Percentiles rank a stretch among this genome's conserved stretches.
Evolutionary conservation across 2,329 filamentous ascomycete genomes (phyloP).

Genomic region (Balansia obtecta): DNA sequence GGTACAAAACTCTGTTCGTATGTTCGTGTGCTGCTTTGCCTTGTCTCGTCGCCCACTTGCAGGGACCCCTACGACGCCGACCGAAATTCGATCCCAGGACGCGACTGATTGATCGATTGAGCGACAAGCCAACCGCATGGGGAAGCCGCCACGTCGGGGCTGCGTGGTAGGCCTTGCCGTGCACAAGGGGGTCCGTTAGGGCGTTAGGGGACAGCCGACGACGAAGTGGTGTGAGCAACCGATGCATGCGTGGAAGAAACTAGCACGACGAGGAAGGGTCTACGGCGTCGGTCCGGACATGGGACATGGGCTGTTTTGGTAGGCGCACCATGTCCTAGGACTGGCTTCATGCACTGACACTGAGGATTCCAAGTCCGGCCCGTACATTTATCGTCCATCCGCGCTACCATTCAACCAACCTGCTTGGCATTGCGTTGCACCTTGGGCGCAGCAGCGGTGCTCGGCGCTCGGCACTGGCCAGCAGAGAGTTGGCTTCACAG

Average conservation of each 20-base stretch:
- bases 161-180: background rate
- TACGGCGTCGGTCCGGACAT: no score
- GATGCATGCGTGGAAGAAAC: background rate
- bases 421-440: background rate
- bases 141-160: background rate
- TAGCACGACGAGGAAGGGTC: no score
- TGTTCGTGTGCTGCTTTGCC: no score
- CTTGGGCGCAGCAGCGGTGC: background rate
- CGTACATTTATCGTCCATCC: background rate
- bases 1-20: no score
- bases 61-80: background rate
- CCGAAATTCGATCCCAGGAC: background rate
- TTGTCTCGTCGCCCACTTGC: background rate
- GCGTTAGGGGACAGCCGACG: background rate
- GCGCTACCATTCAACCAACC: background rate
- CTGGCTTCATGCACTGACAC: no score
- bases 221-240: background rate
- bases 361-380: background rate
- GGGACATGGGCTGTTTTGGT: no score
- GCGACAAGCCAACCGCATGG: background rate
- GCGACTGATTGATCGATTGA: background rate
- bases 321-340: no score
- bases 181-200: no score
- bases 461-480: background rate
- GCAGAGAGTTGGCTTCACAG: background rate